These are phyloP conservation scores for Priceomyces melissophilus DNA, from an alignment of 805 yeast genomes.

Conservation along the genomic window DNA sequence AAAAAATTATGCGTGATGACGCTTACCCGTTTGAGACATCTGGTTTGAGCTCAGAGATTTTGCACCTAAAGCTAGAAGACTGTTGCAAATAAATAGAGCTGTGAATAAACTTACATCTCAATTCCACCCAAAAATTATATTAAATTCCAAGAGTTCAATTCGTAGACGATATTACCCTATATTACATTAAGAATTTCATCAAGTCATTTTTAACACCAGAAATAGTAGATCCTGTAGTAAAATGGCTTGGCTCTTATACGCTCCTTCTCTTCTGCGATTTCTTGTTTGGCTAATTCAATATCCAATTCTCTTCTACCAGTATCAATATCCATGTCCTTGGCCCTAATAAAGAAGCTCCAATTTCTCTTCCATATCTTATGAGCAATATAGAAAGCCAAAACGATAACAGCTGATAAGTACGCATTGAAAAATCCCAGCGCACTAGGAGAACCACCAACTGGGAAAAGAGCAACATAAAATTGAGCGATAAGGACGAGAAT, in stretches of 20 bases:
- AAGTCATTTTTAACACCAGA: constrained; percentile 35
- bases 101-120: too few relatives aligned
- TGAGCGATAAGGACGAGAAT: constrained; percentile 32
- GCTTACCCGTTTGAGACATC: too few relatives aligned
- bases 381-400: constrained; percentile 29
- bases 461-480: constrained; percentile 39
- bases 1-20: too few relatives aligned
- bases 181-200: too few relatives aligned
- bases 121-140: too few relatives aligned
- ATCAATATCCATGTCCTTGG: background rate
- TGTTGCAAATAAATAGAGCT: too few relatives aligned
- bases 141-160: too few relatives aligned
- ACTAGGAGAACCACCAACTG: constrained; percentile 24
- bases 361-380: constrained; percentile 35
- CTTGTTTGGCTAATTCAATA: constrained; percentile 37
- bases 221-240: constrained; percentile 24
- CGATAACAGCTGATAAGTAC: constrained; percentile 30
- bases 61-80: too few relatives aligned
- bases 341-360: constrained; percentile 15
- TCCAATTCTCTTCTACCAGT: constrained; percentile 21
- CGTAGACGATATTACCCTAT: too few relatives aligned
- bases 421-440: constrained; percentile 31
- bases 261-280: constrained; percentile 37
- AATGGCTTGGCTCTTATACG: constrained; percentile 22
- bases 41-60: too few relatives aligned